phyloP scores from a whole-genome alignment of 345 rosid species.

The Bretschneidera sinensis region DNA sequence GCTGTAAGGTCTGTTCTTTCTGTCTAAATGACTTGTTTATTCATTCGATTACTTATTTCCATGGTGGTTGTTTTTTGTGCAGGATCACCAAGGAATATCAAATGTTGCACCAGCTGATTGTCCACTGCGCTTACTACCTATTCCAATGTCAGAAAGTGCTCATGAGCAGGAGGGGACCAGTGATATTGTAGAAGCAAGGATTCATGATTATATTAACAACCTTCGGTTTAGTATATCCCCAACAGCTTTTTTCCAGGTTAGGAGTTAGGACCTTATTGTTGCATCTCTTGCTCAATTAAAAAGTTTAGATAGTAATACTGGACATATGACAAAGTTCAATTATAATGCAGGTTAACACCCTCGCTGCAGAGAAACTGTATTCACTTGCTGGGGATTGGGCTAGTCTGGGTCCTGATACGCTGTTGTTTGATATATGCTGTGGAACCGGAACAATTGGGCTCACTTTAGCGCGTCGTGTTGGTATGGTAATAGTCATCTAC shows the following conservation, averaged over 20 bases:
- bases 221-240: conserved; percentile 87
- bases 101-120: conserved; percentile 88
- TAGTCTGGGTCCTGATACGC: conserved; percentile 73
- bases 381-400: conserved; percentile 99
- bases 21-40: background rate
- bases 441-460: conserved; percentile 98
- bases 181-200: conserved; percentile 59
- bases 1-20: background rate
- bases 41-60: background rate
- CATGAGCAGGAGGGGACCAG: conserved; percentile 22
- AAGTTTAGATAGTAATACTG: conserved; percentile 2
- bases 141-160: conserved; percentile 36
- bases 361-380: conserved; percentile 93
- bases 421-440: conserved; percentile 91
- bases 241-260: conserved; percentile 90
- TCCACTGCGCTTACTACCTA: conserved; percentile 48
- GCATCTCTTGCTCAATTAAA: conserved; percentile 6
- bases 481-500: conserved; percentile 62
- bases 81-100: conserved; percentile 97
- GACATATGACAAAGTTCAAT: conserved; percentile 10
- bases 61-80: conserved; percentile 15
- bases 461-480: conserved; percentile 85
- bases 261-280: conserved; percentile 14
- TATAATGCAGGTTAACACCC: conserved; percentile 69
- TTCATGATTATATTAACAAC: conserved; percentile 73